Evolutionary conservation across 345 rosid species (phyloP).

Genomic region (Stellera chamaejasme): DNA sequence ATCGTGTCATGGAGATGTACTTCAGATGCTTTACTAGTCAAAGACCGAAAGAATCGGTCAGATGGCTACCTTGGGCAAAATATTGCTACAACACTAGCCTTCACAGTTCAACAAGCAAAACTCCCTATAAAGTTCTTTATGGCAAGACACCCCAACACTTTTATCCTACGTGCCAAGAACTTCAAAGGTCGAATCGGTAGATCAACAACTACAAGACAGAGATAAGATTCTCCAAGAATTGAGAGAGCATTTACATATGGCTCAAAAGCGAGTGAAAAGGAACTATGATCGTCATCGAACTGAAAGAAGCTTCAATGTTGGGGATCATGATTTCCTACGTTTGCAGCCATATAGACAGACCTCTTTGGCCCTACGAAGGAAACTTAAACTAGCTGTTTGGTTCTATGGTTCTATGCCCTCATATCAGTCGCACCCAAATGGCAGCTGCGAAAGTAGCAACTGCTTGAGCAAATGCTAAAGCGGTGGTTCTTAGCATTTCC

Average conservation of each 20-base stretch:
- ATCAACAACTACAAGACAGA: not conserved
- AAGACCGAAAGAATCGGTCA: not conserved
- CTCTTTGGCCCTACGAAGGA: not conserved
- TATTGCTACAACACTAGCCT: not conserved
- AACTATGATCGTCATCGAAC: not conserved
- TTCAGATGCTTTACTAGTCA: not conserved
- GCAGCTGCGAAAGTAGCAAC: no score
- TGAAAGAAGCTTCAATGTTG: not conserved
- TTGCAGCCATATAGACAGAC: not conserved
- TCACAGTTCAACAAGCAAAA: not conserved
- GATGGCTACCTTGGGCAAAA: no score
- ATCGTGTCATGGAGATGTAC: not conserved
- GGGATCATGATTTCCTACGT: not conserved
- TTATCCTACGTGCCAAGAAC: not conserved
- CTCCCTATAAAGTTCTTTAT: not conserved
- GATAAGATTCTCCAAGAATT: not conserved
- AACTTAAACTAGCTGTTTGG: not conserved
- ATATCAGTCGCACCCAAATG: no score
- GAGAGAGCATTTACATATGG: not conserved
- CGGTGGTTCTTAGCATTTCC: no score
- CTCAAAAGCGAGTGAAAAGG: not conserved
- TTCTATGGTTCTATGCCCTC: no score
- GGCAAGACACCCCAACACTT: not conserved
- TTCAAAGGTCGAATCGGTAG: not conserved
- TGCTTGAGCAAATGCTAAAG: no score